phyloP scores from a whole-genome alignment of 2,329 filamentous ascomycete genomes.

The Fusarium paranaense region DNA sequence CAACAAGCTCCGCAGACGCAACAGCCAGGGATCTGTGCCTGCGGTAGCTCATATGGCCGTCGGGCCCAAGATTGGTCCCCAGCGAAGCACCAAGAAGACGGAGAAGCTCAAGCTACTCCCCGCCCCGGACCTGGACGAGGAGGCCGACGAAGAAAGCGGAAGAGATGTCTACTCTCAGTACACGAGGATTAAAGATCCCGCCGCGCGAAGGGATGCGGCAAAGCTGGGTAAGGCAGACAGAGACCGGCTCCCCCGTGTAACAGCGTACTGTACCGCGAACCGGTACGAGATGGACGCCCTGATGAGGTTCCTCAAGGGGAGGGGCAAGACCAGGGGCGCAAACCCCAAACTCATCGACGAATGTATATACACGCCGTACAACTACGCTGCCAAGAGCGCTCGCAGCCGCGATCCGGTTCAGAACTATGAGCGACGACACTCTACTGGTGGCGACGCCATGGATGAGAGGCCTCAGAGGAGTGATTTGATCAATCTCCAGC shows the following conservation, averaged over 20 bases:
- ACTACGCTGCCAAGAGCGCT: constrained; percentile 68
- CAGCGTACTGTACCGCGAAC: constrained; percentile 95
- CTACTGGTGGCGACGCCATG: constrained; percentile 74
- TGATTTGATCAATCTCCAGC: constrained; percentile 72
- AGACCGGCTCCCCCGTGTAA: constrained; percentile 87
- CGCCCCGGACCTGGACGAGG: constrained; percentile 84
- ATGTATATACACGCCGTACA: constrained; percentile 96
- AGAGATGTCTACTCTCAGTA: constrained; percentile 98
- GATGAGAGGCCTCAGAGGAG: constrained; percentile 60
- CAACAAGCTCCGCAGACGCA: constrained; percentile 86
- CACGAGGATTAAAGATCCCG: constrained; percentile 96
- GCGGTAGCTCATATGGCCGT: constrained; percentile 51
- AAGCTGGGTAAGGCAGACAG: constrained; percentile 93
- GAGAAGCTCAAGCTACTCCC: constrained; percentile 98
- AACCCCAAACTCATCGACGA: constrained; percentile 96
- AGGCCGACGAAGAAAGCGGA: constrained; percentile 88
- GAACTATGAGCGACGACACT: constrained; percentile 76
- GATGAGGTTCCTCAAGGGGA: constrained; percentile 90
- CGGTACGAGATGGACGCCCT: constrained; percentile 90
- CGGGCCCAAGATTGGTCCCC: constrained; percentile 85
- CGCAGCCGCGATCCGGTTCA: constrained; percentile 53
- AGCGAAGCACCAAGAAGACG: constrained; percentile 93
- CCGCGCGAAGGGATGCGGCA: constrained; percentile 90
- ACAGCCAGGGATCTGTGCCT: constrained; percentile 75
- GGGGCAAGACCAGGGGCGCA: constrained; percentile 79